Base-by-base conservation (phyloP, 139 green algal species). In the Diplosphaera chodatii region DNA sequence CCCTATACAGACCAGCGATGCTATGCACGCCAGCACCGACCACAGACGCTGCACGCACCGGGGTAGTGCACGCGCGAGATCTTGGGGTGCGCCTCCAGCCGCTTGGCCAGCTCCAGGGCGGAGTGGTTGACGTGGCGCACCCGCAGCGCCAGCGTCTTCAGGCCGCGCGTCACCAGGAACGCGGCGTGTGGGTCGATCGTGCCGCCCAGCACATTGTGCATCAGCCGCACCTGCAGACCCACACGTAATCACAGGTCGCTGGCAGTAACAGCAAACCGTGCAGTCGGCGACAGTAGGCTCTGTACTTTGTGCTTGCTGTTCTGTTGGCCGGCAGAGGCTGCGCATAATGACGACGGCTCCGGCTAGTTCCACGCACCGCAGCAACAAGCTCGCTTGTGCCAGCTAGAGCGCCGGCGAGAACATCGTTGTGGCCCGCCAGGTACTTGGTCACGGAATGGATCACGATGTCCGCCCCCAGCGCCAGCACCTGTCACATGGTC, bases 371-470 rank as follows among this genome's bases (percentile, higher is more conserved):
- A 3, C 48, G 48, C 70, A 96, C 86, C 37, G 87, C 73, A 1
- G 79, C 83, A 10, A 99, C 85, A 13, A 96, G 73, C 41, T 98
- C 91, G 16, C 71, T 76, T 40, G 77, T 85, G 72, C 79, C 79
- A 56, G 72, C 59, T 23, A 70, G 8, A 2, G 67, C 33, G 31
- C 56, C 65, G 5, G 90, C 92, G 70, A 99, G 83, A 48, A 99
- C 92, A 69, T 99, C 96, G 75, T 99, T 98, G 88, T 99, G 96
- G 21, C 95, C 96, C 1, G 88, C 96, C 30, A 99, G 80, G 82
- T 98, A 99, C 83, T 99, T 99, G 66, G 96, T 99, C 40, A 87
- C 96, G 0, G 86, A 96, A 83, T 98, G 94, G 37, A 99, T 87
- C 5, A 99, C 96, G n/a, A 99, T 78, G 80, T 99, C 96, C 4